A percentile compares a stretch with the other conserved stretches of the same genome.
Conservation (phyloP, 371 early-diverging fungal genomes). For the Haplosporangium sp. region DNA sequence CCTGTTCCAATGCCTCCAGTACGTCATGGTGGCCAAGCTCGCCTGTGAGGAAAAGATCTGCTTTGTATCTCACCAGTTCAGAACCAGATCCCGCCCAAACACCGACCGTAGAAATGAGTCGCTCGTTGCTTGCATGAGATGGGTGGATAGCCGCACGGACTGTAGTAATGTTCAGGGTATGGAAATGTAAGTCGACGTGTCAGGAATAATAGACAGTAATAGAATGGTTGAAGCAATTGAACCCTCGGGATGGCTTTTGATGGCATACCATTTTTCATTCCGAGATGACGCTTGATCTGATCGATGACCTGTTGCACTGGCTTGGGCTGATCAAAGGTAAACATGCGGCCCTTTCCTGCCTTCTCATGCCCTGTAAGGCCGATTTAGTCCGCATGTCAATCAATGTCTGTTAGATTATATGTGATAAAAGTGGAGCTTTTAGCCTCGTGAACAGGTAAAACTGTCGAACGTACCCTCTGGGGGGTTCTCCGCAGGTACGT, state of each 20-base stretch:
- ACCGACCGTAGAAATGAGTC: slow-evolving; percentile 79
- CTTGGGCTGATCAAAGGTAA: slow-evolving; percentile 70
- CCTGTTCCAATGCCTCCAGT: slow-evolving; percentile 78
- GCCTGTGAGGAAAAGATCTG: slow-evolving; percentile 93
- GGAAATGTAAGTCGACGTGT: no score
- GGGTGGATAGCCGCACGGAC: slow-evolving; percentile 81
- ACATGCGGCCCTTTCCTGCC: slow-evolving; percentile 80
- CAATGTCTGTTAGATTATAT: background rate
- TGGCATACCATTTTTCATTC: slow-evolving; percentile 68
- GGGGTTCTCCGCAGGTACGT: slow-evolving; percentile 65
- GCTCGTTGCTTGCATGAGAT: slow-evolving; percentile 56
- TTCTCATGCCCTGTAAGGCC: slow-evolving; percentile 67
- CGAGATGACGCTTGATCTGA: slow-evolving; percentile 72
- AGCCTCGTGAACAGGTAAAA: background rate
- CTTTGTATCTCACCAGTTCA: slow-evolving; percentile 42
- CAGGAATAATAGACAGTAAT: no score
- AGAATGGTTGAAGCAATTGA: no score
- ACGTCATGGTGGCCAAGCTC: slow-evolving; percentile 96
- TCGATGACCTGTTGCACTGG: slow-evolving; percentile 68
- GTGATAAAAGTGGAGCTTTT: background rate
- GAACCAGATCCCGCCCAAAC: slow-evolving; percentile 95
- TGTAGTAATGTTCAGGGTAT: slow-evolving; percentile 16
- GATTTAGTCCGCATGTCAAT: background rate
- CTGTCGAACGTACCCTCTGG: slow-evolving; percentile 59
- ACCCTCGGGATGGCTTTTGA: no score